phyloP scores from a whole-genome alignment of 768 basidiomycete species.

The Botryobasidium botryosum region DNA sequence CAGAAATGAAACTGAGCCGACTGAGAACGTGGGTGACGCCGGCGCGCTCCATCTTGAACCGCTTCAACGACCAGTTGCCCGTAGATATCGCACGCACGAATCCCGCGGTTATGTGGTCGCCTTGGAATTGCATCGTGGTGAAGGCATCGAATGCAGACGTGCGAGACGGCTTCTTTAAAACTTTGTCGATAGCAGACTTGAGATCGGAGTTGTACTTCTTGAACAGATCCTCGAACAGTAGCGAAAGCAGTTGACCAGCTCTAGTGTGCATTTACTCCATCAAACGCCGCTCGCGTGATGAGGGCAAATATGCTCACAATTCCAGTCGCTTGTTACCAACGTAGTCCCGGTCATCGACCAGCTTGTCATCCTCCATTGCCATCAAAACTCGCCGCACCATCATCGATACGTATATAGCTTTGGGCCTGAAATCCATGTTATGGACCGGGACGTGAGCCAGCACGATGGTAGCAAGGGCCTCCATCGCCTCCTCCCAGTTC shows the following conservation, averaged over 20 bases:
- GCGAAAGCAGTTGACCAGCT: conserved; percentile 86
- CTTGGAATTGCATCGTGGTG: conserved; percentile 88
- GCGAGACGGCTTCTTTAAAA: conserved; percentile 87
- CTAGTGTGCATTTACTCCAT: conserved; percentile 25
- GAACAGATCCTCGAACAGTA: conserved; percentile 96
- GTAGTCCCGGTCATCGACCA: conserved; percentile 97
- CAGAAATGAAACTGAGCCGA: conserved; percentile 89
- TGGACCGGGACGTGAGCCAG: conserved; percentile 89
- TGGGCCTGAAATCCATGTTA: conserved; percentile 76
- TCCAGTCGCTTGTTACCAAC: conserved; percentile 98
- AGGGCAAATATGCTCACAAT: conserved; percentile 40
- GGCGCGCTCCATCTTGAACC: conserved; percentile 98
- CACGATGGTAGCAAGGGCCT: conserved; percentile 93
- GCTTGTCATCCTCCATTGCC: conserved; percentile 91
- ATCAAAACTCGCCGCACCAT: conserved; percentile 94
- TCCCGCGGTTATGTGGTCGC: conserved; percentile 90
- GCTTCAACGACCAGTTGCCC: conserved; percentile 96
- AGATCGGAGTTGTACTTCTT: conserved; percentile 96
- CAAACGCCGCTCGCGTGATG: conserved; percentile 3
- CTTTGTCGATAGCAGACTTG: conserved; percentile 90
- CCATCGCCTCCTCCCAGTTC: conserved; percentile 85
- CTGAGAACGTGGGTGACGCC: conserved; percentile 97
- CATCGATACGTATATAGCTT: conserved; percentile 92
- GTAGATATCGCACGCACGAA: conserved; percentile 97
- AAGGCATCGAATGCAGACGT: conserved; percentile 90